Evolutionary conservation across 1,284 basidiomycete genomes (phyloP), one percentile per base, ranked within the genome.

Genomic region (Exsudoporus floridanus): DNA sequence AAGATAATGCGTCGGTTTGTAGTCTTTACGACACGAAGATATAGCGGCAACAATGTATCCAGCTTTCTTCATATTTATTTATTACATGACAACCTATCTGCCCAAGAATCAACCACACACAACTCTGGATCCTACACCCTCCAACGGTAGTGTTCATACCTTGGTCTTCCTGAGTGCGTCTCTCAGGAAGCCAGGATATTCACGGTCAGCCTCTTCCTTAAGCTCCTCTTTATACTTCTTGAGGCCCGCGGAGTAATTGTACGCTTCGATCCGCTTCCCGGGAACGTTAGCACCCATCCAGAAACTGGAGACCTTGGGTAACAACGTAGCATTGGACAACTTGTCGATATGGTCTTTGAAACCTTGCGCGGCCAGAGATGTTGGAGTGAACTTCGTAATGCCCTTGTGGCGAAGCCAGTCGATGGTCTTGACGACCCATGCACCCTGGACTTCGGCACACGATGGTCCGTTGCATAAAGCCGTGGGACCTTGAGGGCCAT

Each of bases 281-380:
- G 55, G 55, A n/a, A 58, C 16, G 30, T 58, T 57, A 18, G 56
- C 56, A 19, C 56, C 55, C 51, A 55, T 57, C 42, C 52, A 57
- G 41, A 44, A 58, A 33, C 56, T 58, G 6, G 45, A 16, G 16
- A 58, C 56, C 38, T 58, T 49, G 19, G 55, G 51, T 0, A 56
- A 21, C 23, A 56, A 21, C 10, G 45, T 56, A 5, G 23, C 39
- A 0, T 19, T 33, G 13, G 34, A 45, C n/a, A 57, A 8, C 2
- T 25, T 27, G 13, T 57, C 46, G 2, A 58, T 39, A 7, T 59
- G 55, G 1, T 39, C 34, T 19, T 57, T 57, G 52, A 35, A 57
- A 21, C 30, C 35, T 14, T 25, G 25, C 14, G 34, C 6, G 4
- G 56, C 56, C 10, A 30, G 34, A 3, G 38, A 13, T 5, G 52